Conservation (phyloP, 1,284 basidiomycete genomes). For the Moesziomyces parantarcticus region DNA sequence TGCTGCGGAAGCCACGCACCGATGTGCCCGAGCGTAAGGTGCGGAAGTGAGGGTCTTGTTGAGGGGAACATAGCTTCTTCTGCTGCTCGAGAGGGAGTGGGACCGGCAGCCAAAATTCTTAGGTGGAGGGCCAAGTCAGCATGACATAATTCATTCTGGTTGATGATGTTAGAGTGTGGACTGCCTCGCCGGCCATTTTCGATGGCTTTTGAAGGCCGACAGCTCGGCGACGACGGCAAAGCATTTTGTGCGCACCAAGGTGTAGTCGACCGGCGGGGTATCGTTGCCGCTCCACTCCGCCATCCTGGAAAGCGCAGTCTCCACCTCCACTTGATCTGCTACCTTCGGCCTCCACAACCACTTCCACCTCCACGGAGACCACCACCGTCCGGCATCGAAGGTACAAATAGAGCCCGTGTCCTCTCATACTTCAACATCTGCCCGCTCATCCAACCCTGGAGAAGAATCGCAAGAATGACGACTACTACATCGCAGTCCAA, state of each 20-base stretch:
- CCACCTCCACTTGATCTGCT: too few relatives aligned
- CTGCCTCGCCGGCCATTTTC: too few relatives aligned
- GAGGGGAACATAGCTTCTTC: neutral
- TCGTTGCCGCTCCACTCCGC: conserved; percentile 13
- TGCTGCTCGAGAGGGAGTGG: neutral
- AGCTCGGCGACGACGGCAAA: too few relatives aligned
- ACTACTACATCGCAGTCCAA: conserved; percentile 74
- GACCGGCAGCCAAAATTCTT: conserved; percentile 6
- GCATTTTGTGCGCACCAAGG: too few relatives aligned
- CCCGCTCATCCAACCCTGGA: too few relatives aligned
- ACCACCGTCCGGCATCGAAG: too few relatives aligned
- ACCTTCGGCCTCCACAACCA: too few relatives aligned
- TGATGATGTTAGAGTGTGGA: neutral
- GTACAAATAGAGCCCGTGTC: too few relatives aligned
- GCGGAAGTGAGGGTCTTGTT: conserved; percentile 83
- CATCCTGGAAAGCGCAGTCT: neutral
- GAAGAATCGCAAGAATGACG: neutral
- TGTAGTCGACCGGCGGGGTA: too few relatives aligned
- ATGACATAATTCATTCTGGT: neutral
- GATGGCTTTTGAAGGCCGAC: too few relatives aligned
- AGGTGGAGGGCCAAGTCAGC: conserved; percentile 32
- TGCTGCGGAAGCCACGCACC: conserved; percentile 4
- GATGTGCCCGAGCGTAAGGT: neutral
- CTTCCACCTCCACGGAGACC: too few relatives aligned
- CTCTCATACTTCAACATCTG: too few relatives aligned